Evolutionary conservation across 306 rosid genomes (phyloP).

Genomic region (Gastrolobium bilobum): DNA sequence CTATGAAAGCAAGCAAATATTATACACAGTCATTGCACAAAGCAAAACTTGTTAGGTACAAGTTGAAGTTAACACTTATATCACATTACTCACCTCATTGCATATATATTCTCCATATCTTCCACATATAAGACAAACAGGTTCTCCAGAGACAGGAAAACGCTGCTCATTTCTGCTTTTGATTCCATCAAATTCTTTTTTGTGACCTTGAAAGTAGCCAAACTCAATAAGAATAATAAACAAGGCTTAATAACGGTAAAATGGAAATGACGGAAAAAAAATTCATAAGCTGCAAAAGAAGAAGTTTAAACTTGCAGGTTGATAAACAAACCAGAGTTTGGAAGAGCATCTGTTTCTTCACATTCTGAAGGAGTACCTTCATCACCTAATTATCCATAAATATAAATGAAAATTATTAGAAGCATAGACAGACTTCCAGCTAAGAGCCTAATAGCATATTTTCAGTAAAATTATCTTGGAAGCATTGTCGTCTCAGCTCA

Average conservation of each 20-base stretch:
- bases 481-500: constrained; percentile 23
- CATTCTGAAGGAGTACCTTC: constrained; percentile 62
- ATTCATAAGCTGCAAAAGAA: background rate
- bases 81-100: constrained; percentile 65
- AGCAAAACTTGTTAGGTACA: constrained; percentile 11
- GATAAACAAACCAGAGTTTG: constrained; percentile 64
- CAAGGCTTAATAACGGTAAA: constrained; percentile 11
- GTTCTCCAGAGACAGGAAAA: constrained; percentile 78
- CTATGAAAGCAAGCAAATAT: constrained; percentile 57
- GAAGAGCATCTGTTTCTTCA: constrained; percentile 59
- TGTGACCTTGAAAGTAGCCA: constrained; percentile 50
- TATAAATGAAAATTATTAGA: constrained; percentile 26
- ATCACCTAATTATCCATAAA: constrained; percentile 66
- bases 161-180: constrained; percentile 77
- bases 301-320: constrained; percentile 13
- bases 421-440: constrained; percentile 4
- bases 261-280: constrained; percentile 3
- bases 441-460: constrained; percentile 13
- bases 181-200: constrained; percentile 55
- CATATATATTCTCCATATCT: constrained; percentile 93
- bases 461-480: constrained; percentile 1
- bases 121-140: constrained; percentile 84
- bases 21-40: constrained; percentile 11
- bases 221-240: constrained; percentile 27
- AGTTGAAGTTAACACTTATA: constrained; percentile 9